Evolutionary conservation across 345 rosid species (phyloP), one percentile per base, ranked within the genome.

Genomic region (Erysimum cheiranthoides): DNA sequence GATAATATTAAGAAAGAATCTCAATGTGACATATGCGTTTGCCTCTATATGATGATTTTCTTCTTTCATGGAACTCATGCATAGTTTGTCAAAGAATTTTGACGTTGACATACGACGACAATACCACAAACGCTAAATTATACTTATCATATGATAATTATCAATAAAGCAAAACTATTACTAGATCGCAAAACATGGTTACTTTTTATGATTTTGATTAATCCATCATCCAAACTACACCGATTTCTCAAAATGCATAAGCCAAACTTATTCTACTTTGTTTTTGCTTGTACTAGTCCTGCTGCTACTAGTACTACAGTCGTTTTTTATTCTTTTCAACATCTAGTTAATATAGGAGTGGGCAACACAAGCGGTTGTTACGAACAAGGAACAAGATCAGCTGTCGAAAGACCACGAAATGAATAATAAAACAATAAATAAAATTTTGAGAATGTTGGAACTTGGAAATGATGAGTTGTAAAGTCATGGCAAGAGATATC

Each of bases 391-490:
- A 77, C 80, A 70, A 62, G 60, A 70, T 76, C 70, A 61, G 63
- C 79, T 61, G 74, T 76, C 62, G 4, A 68, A 75, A 60, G 38
- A 8, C 4, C 63, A 77, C 32, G 45, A 63, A 68, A 61, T 61
- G 3, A 42, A 68, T 21, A 40, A n/a, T 8, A 49, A 74, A 66
- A 72, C 36, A 50, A 50, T 62, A 49, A 34, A 65, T 18, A 25
- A 39, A 4, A n/a, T 3, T 38, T 18, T 53, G 50, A 46, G 66
- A 76, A 76, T 76, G 75, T 76, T 76, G 75, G 75, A 62, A 76
- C 36, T 77, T 63, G 80, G 53, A 63, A 77, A 56, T 77, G 76
- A 60, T 77, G 80, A 70, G 80, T 77, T 77, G 80, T 77, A 70
- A 77, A 77, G 80, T 54, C 30, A 70, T 70, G 66, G 80, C 65